Percentiles rank a stretch among this genome's conserved stretches.
Evolutionary conservation across 2,329 filamentous ascomycete genomes (phyloP).

Genomic region (Botrytis aclada): DNA sequence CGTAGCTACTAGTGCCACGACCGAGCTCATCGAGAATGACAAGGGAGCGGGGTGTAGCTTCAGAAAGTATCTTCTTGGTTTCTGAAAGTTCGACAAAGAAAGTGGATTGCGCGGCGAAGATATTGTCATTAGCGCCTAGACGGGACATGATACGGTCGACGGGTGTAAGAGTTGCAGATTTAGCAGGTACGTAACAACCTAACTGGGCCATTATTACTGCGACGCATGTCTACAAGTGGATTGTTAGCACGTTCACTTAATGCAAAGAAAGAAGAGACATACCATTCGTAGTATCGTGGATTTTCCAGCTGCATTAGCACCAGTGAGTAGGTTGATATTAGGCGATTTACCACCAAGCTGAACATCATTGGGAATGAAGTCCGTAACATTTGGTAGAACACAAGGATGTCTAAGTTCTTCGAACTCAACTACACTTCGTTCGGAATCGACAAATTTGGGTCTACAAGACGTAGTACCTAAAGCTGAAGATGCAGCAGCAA

Average conservation of each 20-base stretch:
- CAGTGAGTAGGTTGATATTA: conserved; percentile 89
- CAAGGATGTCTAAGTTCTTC: conserved; percentile 91
- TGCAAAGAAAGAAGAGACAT: conserved; percentile 37
- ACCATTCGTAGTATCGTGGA: conserved; percentile 95
- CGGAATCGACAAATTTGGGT: conserved; percentile 79
- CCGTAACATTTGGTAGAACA: conserved; percentile 81
- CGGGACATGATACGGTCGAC: conserved; percentile 98
- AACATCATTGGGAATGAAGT: conserved; percentile 97
- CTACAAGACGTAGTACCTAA: conserved; percentile 86
- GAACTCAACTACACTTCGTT: conserved; percentile 87
- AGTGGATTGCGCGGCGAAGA: conserved; percentile 94
- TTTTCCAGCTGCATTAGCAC: conserved; percentile 95
- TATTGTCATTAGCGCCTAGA: conserved; percentile 96
- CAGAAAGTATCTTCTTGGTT: conserved; percentile 94
- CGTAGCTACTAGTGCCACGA: conserved; percentile 90
- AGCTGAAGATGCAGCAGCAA: conserved; percentile 82
- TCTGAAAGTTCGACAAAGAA: conserved; percentile 98
- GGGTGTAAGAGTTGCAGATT: conserved; percentile 78
- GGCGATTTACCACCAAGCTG: conserved; percentile 74
- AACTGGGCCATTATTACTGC: conserved; percentile 98
- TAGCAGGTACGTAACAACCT: conserved; percentile 85
- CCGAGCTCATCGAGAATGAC: conserved; percentile 97
- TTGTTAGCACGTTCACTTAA: conserved; percentile 23
- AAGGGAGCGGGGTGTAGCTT: conserved; percentile 88
- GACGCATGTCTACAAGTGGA: conserved; percentile 67